phyloP scores from a whole-genome alignment of 1,284 basidiomycete species.

The Neotropicomus parvogracilis region DNA sequence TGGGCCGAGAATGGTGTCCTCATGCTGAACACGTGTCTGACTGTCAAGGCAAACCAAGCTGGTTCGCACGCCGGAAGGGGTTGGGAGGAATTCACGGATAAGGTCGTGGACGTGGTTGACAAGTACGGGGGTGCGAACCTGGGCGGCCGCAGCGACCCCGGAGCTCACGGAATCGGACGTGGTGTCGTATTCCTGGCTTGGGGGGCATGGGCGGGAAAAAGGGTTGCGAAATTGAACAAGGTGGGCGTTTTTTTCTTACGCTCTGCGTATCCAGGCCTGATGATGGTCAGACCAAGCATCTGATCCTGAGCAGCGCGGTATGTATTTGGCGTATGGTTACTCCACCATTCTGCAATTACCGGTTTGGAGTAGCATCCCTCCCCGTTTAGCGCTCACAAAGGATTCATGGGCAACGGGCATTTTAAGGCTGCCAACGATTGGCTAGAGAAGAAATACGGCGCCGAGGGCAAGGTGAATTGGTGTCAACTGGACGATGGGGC shows the following conservation, averaged over 20 bases:
- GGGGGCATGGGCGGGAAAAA: slow-evolving; percentile 86
- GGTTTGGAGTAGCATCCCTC: slow-evolving; percentile 65
- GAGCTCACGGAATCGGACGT: slow-evolving; percentile 52
- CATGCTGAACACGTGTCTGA: slow-evolving; percentile 88
- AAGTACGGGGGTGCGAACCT: slow-evolving; percentile 77
- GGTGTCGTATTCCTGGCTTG: slow-evolving; percentile 87
- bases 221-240: slow-evolving; percentile 76
- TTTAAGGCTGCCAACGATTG: slow-evolving; percentile 86
- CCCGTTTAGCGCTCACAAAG: slow-evolving; percentile 74
- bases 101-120: slow-evolving; percentile 64
- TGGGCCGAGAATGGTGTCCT: slow-evolving; percentile 91
- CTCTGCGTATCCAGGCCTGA: slow-evolving; percentile 22
- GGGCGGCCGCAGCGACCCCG: slow-evolving; percentile 37
- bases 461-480: slow-evolving; percentile 74
- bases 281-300: slow-evolving; percentile 67
- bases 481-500: slow-evolving; percentile 43
- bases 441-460: slow-evolving; percentile 73
- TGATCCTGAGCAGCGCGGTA: slow-evolving; percentile 79
- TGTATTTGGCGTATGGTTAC: slow-evolving; percentile 29
- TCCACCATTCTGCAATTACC: slow-evolving; percentile 22
- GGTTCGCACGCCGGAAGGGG: slow-evolving; percentile 84
- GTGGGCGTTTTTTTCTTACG: slow-evolving; percentile 40
- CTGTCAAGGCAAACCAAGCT: slow-evolving; percentile 72
- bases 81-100: slow-evolving; percentile 84
- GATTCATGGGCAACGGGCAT: slow-evolving; percentile 91